Conservation (phyloP, 352 stramenopile species). For the Elongisporangium prolatum region DNA sequence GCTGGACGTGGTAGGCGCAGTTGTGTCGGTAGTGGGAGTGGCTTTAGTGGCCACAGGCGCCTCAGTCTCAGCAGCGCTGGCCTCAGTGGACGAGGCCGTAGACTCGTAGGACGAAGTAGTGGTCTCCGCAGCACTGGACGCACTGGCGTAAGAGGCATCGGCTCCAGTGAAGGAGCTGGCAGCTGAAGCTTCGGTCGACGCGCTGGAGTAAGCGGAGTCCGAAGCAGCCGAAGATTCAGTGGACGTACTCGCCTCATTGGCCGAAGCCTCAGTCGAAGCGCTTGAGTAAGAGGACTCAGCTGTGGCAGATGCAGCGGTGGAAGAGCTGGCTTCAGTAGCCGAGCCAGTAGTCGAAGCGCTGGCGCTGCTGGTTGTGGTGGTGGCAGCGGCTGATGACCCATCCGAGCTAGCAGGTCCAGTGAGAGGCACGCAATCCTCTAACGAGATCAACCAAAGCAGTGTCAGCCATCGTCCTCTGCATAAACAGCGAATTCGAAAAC, state of each 20-base stretch:
- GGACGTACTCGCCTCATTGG: neutral
- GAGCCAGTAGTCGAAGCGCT: neutral
- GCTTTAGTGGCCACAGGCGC: neutral
- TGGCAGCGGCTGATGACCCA: neutral
- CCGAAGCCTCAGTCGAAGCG: neutral
- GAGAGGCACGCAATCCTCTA: slow-evolving; percentile 4
- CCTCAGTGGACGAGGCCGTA: slow-evolving; percentile 4
- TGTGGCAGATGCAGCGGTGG: neutral
- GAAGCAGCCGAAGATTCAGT: slow-evolving; percentile 9
- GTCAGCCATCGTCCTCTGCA: neutral
- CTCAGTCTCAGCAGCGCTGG: neutral
- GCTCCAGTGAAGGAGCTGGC: neutral
- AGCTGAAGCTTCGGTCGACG: slow-evolving; percentile 8
- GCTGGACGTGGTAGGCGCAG: neutral
- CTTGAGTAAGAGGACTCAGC: neutral
- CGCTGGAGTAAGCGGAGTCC: slow-evolving; percentile 5
- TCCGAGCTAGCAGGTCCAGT: neutral
- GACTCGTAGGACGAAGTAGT: neutral
- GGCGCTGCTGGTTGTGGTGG: neutral
- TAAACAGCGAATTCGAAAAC: neutral
- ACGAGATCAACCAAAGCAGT: neutral
- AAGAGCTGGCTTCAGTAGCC: neutral
- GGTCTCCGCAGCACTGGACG: slow-evolving; percentile 4
- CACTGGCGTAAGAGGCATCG: slow-evolving; percentile 1
- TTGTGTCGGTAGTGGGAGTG: neutral